Percentiles rank a stretch among this genome's conserved stretches.
These are phyloP conservation scores for Talaromyces nanjingensis DNA, from an alignment of 495 filamentous ascomycete genomes.

Conservation along the genomic window DNA sequence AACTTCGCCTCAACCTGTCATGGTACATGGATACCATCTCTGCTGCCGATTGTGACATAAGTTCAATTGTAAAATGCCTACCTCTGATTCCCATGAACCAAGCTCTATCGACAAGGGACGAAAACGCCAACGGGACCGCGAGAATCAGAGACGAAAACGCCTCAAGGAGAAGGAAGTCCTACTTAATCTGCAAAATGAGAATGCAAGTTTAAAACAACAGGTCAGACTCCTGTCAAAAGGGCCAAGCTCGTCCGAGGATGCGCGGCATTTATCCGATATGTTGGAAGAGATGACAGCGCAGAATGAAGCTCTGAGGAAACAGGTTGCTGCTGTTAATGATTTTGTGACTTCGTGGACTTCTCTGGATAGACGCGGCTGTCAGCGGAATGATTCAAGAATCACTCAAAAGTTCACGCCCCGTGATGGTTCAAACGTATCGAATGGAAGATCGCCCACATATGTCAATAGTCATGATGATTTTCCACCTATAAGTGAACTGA, in stretches of 20 bases:
- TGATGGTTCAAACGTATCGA: too few relatives aligned
- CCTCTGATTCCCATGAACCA: not conserved
- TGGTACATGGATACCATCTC: not conserved
- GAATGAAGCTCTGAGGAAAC: too few relatives aligned
- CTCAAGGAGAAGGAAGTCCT: not conserved
- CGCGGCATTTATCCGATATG: too few relatives aligned
- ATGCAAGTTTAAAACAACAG: not conserved
- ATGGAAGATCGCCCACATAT: too few relatives aligned
- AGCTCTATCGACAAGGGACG: not conserved
- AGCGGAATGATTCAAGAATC: too few relatives aligned
- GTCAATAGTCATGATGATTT: too few relatives aligned
- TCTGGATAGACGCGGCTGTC: too few relatives aligned
- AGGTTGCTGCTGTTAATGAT: too few relatives aligned
- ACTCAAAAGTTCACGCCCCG: too few relatives aligned
- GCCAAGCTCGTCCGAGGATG: not conserved
- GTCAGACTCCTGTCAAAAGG: not conserved
- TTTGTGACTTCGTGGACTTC: too few relatives aligned
- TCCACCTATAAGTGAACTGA: too few relatives aligned
- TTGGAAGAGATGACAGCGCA: too few relatives aligned
- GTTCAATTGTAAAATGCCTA: not conserved
- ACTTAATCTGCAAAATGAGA: not conserved
- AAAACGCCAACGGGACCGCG: not conserved
- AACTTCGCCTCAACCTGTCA: not conserved
- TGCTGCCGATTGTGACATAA: not conserved
- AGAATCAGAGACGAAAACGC: not conserved